These are phyloP conservation scores for Vaucheria bursata DNA, from an alignment of 352 stramenopile genomes.

Conservation along the genomic window DNA sequence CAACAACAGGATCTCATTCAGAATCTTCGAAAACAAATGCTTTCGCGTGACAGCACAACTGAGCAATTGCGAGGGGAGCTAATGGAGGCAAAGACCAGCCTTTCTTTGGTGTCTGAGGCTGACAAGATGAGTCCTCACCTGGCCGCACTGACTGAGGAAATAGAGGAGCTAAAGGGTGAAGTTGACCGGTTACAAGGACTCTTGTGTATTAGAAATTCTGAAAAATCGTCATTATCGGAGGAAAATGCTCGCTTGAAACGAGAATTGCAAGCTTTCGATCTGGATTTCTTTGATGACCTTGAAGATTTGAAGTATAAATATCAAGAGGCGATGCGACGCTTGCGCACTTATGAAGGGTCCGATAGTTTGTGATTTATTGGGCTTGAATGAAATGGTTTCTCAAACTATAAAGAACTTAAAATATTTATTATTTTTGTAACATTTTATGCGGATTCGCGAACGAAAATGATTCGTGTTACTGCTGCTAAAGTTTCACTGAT, in stretches of 20 bases:
- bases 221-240: too few species aligned
- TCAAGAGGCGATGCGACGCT: constrained; percentile 65
- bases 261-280: constrained; percentile 77
- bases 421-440: too few species aligned
- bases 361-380: too few species aligned
- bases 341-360: constrained; percentile 48
- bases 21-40: constrained; percentile 42
- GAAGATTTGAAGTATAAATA: constrained; percentile 91
- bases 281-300: constrained; percentile 90
- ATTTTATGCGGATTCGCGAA: too few species aligned
- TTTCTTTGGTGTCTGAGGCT: neutral
- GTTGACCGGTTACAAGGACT: too few species aligned
- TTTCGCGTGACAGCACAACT: constrained; percentile 25
- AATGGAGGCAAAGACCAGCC: neutral
- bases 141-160: neutral
- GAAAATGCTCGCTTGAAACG: too few species aligned
- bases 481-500: too few species aligned
- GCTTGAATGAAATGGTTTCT: too few species aligned
- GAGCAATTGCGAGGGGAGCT: constrained; percentile 26
- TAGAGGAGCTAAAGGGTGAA: too few species aligned
- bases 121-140: neutral
- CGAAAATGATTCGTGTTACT: too few species aligned
- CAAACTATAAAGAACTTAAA: too few species aligned
- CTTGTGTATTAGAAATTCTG: too few species aligned
- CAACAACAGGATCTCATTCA: constrained; percentile 56